These are phyloP conservation scores for Leucocoprinus sp. DNA, from an alignment of 768 basidiomycete genomes.

Conservation along the genomic window DNA sequence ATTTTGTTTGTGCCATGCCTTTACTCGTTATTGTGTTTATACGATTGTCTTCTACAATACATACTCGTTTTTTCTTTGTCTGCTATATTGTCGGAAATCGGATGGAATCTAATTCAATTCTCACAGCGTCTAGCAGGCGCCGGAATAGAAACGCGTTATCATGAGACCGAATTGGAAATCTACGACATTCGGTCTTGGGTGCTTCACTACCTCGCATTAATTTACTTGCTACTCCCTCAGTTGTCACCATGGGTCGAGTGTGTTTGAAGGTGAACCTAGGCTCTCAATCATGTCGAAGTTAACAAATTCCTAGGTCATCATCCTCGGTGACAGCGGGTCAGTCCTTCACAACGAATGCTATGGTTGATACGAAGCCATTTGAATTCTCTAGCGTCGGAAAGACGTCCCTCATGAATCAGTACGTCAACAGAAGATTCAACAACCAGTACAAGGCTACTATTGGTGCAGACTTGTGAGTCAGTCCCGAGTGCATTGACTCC, in stretches of 20 bases:
- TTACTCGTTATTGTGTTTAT: conserved; percentile 4
- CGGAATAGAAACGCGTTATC: conserved; percentile 5
- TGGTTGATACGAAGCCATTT: conserved; percentile 14
- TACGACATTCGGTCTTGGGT: not conserved
- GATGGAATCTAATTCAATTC: not conserved
- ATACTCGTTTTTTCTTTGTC: not conserved
- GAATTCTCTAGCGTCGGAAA: conserved; percentile 76
- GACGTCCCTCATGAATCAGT: conserved; percentile 99
- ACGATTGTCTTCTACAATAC: conserved; percentile 10
- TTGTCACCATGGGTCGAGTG: conserved; percentile 73
- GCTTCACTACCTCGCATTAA: not conserved
- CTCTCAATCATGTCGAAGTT: not conserved
- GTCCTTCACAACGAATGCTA: conserved; percentile 20
- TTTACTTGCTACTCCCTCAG: conserved; percentile 19
- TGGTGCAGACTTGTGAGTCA: conserved; percentile 87
- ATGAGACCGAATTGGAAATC: conserved; percentile 6
- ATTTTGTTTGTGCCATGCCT: conserved; percentile 9
- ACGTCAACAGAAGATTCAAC: conserved; percentile 98
- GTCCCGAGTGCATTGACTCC: conserved; percentile 11
- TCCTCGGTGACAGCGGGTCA: conserved; percentile 94
- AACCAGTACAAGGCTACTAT: conserved; percentile 99
- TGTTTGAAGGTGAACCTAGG: conserved; percentile 59
- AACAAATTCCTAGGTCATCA: conserved; percentile 69
- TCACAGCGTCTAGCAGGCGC: not conserved
- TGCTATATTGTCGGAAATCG: not conserved